Percentiles rank a stretch among this genome's conserved stretches.
Evolutionary conservation across 345 rosid species (phyloP).

Genomic region (Balakata baccata): DNA sequence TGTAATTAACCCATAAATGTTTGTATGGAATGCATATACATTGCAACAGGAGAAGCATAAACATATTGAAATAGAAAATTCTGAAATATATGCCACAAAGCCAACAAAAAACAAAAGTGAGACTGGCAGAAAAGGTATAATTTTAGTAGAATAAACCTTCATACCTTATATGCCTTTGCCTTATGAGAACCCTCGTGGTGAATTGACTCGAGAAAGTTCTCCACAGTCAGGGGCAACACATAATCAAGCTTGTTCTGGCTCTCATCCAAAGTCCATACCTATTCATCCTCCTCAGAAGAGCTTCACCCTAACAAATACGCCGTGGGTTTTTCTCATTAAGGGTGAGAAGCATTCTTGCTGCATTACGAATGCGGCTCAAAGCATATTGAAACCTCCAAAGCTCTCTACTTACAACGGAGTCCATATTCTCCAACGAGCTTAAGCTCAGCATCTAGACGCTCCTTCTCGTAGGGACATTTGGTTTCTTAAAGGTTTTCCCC

Average conservation of each 20-base stretch:
- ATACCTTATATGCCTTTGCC: slow-evolving; percentile 67
- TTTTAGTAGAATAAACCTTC: background rate
- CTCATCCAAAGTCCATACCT: slow-evolving; percentile 63
- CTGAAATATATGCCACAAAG: background rate
- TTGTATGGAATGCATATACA: too few relatives aligned
- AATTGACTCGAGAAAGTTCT: slow-evolving; percentile 66
- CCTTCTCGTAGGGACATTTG: slow-evolving; percentile 62
- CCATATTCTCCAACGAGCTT: slow-evolving; percentile 66
- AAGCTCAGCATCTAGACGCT: slow-evolving; percentile 61
- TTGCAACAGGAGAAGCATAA: background rate
- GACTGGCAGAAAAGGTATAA: background rate
- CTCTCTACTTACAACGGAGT: slow-evolving; percentile 61
- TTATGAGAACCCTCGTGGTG: slow-evolving; percentile 68
- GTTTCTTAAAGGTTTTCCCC: slow-evolving; percentile 63
- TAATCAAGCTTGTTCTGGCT: slow-evolving; percentile 77
- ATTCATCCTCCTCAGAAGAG: slow-evolving; percentile 58
- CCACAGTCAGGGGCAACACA: slow-evolving; percentile 64
- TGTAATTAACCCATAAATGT: background rate
- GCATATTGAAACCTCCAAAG: slow-evolving; percentile 65
- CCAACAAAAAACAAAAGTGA: background rate
- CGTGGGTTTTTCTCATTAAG: slow-evolving; percentile 60
- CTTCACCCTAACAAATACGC: slow-evolving; percentile 63
- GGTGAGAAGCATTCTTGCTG: slow-evolving; percentile 56
- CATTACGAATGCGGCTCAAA: slow-evolving; percentile 57
- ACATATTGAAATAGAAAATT: background rate